These are phyloP conservation scores for Leptosphaerulina australis DNA, from an alignment of 2,329 filamentous ascomycete genomes.

Conservation along the genomic window DNA sequence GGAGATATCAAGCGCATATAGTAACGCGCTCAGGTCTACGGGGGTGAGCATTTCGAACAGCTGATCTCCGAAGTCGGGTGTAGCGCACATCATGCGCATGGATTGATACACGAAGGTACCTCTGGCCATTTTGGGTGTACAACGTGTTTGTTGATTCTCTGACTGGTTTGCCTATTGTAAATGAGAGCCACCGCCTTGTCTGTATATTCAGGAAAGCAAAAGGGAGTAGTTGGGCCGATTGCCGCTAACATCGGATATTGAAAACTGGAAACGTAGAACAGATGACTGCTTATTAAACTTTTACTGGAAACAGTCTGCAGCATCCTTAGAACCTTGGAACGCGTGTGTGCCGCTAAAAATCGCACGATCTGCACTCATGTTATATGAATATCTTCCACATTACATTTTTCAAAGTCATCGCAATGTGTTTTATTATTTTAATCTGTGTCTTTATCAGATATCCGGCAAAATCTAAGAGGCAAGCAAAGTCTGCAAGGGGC, in stretches of 20 bases:
- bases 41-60: neutral
- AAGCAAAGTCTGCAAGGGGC: neutral
- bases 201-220: neutral
- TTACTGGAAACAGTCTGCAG: neutral
- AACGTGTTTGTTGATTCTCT: neutral
- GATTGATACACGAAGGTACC: neutral
- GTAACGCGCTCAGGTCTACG: neutral
- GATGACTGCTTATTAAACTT: neutral
- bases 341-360: neutral
- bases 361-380: neutral
- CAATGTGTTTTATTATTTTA: neutral
- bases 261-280: neutral
- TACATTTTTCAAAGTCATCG: neutral
- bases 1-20: neutral
- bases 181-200: neutral
- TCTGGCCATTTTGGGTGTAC: neutral
- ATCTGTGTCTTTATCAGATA: neutral
- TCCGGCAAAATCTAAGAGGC: neutral
- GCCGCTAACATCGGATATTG: neutral
- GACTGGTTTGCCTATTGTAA: neutral
- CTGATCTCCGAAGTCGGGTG: neutral
- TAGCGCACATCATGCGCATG: neutral
- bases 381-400: neutral
- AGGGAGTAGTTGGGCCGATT: neutral
- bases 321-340: neutral